Evolutionary conservation across 306 rosid species (phyloP).

Genomic region (Rosa persica): DNA sequence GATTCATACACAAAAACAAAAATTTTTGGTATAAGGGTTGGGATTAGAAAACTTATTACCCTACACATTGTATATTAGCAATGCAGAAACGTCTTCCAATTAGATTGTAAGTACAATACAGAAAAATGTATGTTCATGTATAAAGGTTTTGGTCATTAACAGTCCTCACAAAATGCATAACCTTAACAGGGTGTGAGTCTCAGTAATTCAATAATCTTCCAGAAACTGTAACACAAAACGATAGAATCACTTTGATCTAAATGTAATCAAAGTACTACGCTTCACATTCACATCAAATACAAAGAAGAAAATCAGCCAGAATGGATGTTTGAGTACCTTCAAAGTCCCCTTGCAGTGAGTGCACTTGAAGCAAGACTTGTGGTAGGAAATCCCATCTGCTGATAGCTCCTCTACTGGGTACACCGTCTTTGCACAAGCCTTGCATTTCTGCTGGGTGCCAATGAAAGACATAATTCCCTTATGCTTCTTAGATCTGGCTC

Average conservation of each 20-base stretch:
- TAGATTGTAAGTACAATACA: background rate
- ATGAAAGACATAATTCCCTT: conserved; percentile 63
- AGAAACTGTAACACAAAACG: background rate
- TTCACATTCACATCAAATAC: background rate
- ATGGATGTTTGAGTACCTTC: conserved; percentile 47
- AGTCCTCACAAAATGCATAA: conserved; percentile 9
- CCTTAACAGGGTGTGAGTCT: background rate
- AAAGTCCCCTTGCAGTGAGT: conserved; percentile 95
- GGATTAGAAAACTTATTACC: background rate
- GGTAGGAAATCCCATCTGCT: conserved; percentile 85
- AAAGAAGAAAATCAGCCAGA: conserved; percentile 4
- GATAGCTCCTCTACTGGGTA: conserved; percentile 92
- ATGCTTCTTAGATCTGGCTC: conserved; percentile 56
- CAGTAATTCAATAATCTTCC: background rate
- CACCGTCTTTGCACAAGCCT: conserved; percentile 92
- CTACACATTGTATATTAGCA: background rate
- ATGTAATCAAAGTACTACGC: background rate
- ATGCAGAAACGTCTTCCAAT: background rate
- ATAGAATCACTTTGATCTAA: background rate
- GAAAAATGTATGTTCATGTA: background rate
- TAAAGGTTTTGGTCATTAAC: background rate
- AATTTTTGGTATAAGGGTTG: background rate
- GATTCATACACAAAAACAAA: background rate
- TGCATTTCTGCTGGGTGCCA: conserved; percentile 92
- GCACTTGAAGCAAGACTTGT: conserved; percentile 94